Evolutionary conservation across 1,139 yeast species (phyloP), one percentile per base, ranked within the genome.

Genomic region (Meyerozyma guilliermondii): DNA sequence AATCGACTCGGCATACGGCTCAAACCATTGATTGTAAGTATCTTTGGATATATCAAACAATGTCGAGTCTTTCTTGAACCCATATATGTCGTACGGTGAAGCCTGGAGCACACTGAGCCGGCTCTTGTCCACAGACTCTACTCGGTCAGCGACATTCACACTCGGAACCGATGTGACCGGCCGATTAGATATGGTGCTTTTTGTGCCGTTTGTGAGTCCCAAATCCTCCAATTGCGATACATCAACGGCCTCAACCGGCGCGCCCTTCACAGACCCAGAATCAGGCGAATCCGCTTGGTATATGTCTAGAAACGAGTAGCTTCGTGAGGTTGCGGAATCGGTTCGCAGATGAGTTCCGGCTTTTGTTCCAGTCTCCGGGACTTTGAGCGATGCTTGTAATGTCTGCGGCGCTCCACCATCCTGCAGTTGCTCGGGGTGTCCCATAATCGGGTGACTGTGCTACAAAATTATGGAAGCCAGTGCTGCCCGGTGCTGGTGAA

Each of bases 11-110:
- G 82, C 68, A 60, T 91, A 88, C 7, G 68, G 74, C 3, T 53
- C 48, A 77, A 87, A 84, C 97, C 97, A 89, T 13, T 55, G 57
- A 59, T 89, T 80, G 58, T 87, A 87, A 35, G 78, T 78, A n/a
- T 65, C 65, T 39, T 64, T 68, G 5, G 84, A 54, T 13, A 82
- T 68, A 48, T 65, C 54, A 44, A 61, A 62, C 39, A 61, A 78
- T 35, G 68, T 64, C 13, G 80, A 75, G 24, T 72, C 74, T 57
- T 87, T 89, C 51, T 79, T 81, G 65, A 91, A 91, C 2, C 98
- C 98, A 56, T 91, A 91, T 39, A 91, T 65, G 59, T 91, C 98
- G 43, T 80, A 71, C 30, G 71, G 70, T 8, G 77, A 60, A 11
- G 46, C 41, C n/a, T 64, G 43, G 5, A 66, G 43, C n/a, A 50